phyloP scores from a whole-genome alignment of 2,329 filamentous ascomycete species.

The Phaeosphaeria sp. region DNA sequence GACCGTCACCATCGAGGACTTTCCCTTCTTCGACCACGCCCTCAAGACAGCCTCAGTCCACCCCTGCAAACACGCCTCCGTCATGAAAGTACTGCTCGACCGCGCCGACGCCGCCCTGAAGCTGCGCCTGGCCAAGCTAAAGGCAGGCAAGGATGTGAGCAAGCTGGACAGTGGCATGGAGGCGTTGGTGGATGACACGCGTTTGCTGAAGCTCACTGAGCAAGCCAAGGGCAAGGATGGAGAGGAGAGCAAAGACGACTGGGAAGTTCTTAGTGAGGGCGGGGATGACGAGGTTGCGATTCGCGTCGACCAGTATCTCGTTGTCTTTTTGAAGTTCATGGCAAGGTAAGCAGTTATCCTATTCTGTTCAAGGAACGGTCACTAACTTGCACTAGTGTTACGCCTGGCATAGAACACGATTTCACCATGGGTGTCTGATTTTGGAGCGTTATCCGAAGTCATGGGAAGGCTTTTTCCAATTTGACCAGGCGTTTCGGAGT shows the following conservation, averaged over 20 bases:
- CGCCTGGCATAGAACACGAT: slow-evolving; percentile 95
- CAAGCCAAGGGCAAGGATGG: slow-evolving; percentile 52
- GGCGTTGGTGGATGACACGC: slow-evolving; percentile 82
- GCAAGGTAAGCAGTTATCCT: slow-evolving; percentile 55
- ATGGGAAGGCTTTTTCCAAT: background rate
- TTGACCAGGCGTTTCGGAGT: background rate
- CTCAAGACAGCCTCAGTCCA: slow-evolving; percentile 98
- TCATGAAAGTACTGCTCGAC: slow-evolving; percentile 97
- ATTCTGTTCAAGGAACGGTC: no score
- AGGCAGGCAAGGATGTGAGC: slow-evolving; percentile 63
- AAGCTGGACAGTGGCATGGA: slow-evolving; percentile 72
- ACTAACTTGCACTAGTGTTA: slow-evolving; percentile 75
- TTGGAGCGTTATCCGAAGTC: background rate
- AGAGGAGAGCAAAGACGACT: slow-evolving; percentile 58
- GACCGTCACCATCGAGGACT: slow-evolving; percentile 97
- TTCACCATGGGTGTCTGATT: slow-evolving; percentile 91
- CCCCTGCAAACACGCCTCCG: slow-evolving; percentile 94
- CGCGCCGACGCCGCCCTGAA: slow-evolving; percentile 93
- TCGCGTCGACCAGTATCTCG: slow-evolving; percentile 85
- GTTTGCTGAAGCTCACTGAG: slow-evolving; percentile 65
- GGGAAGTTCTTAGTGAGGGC: slow-evolving; percentile 65
- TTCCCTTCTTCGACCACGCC: slow-evolving; percentile 88
- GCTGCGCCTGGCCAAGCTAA: slow-evolving; percentile 82
- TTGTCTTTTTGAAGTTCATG: slow-evolving; percentile 84
- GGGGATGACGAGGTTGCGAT: slow-evolving; percentile 80